Percentiles rank a stretch among this genome's conserved stretches.
phyloP scores from a whole-genome alignment of 2,329 filamentous ascomycete species.

The Colletotrichum trifolii region DNA sequence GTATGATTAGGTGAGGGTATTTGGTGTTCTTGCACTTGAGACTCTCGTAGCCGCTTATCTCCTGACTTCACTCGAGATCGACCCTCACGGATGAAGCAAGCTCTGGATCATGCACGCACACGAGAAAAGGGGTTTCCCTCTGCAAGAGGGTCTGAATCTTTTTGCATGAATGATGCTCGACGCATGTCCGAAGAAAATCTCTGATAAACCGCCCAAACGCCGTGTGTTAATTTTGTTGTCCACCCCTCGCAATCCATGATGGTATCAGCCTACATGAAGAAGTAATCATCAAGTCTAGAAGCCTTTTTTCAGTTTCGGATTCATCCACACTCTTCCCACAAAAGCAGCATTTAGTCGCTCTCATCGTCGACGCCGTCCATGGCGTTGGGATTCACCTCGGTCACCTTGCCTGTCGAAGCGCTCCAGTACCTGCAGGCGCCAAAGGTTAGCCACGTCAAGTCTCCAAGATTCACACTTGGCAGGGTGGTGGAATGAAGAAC shows the following conservation, averaged over 20 bases:
- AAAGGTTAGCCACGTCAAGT: background rate
- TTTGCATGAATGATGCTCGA: slow-evolving; percentile 14
- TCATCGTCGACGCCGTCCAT: slow-evolving; percentile 51
- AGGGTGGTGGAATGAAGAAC: slow-evolving; percentile 43
- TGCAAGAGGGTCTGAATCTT: background rate
- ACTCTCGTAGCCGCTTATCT: slow-evolving; percentile 22
- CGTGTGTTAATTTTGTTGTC: slow-evolving; percentile 32
- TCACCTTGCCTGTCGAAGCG: slow-evolving; percentile 68
- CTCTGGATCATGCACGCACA: background rate
- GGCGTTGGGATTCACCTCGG: slow-evolving; percentile 58
- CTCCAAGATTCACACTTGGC: background rate
- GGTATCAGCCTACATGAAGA: slow-evolving; percentile 38
- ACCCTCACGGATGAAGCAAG: background rate
- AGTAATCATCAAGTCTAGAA: slow-evolving; percentile 37
- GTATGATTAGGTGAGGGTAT: slow-evolving; percentile 37
- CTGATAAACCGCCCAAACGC: slow-evolving; percentile 33
- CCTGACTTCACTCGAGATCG: slow-evolving; percentile 8
- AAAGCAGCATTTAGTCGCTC: slow-evolving; percentile 23
- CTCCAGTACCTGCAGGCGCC: slow-evolving; percentile 66
- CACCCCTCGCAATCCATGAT: slow-evolving; percentile 37
- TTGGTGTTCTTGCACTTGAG: slow-evolving; percentile 14
- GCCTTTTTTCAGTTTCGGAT: slow-evolving; percentile 15
- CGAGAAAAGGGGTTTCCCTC: background rate
- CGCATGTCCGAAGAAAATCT: slow-evolving; percentile 21
- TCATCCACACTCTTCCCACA: background rate